Conservation (phyloP, 208 protist species). For the Phytomonas francai region DNA sequence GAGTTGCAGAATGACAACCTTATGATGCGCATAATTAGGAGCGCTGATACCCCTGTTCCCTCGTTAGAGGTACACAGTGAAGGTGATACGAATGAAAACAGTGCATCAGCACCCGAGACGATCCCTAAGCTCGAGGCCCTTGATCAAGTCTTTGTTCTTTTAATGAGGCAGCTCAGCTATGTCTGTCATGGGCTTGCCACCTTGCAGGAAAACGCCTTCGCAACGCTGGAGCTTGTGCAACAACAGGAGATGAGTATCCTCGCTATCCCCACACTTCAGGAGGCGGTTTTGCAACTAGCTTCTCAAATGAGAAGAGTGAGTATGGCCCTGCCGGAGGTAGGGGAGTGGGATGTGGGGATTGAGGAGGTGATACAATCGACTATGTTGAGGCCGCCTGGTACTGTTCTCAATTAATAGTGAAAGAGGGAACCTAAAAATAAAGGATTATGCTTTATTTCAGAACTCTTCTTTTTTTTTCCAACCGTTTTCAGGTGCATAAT, state of each 20-base stretch:
- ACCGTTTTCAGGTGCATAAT: no score
- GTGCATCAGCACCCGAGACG: neutral
- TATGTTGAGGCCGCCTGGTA: no score
- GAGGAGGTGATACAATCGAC: no score
- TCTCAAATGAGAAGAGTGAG: neutral
- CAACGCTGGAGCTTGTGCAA: slow-evolving; percentile 64
- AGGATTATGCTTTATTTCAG: no score
- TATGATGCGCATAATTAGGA: neutral
- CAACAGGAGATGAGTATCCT: slow-evolving; percentile 52
- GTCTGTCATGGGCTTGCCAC: slow-evolving; percentile 31
- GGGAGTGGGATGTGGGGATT: no score
- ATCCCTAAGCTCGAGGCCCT: slow-evolving; percentile 18
- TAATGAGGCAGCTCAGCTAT: slow-evolving; percentile 27
- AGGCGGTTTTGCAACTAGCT: slow-evolving; percentile 15
- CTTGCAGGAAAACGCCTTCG: slow-evolving; percentile 42
- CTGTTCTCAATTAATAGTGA: no score
- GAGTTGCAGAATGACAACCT: slow-evolving; percentile 12
- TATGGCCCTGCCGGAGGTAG: no score
- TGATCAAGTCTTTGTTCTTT: slow-evolving; percentile 62
- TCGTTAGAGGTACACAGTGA: no score
- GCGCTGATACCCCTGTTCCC: no score
- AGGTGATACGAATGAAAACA: neutral
- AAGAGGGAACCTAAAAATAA: no score
- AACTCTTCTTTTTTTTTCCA: no score
- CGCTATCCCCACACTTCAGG: slow-evolving; percentile 24